Base-by-base conservation (phyloP, 202 grass and related monocot genomes). In the Carex arenaria region DNA sequence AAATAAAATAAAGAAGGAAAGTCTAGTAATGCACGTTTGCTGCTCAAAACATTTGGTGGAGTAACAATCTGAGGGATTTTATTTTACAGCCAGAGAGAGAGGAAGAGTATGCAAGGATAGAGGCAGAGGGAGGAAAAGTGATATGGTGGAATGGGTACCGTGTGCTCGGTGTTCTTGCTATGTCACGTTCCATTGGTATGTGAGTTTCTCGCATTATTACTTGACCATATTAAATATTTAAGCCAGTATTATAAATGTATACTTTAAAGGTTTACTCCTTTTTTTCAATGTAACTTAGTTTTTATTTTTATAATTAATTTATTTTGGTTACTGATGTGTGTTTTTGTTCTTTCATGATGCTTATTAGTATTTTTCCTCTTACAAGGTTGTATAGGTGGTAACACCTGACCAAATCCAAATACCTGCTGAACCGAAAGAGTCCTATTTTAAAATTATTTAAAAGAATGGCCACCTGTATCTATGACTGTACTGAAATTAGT, bases 141-240 rank as follows among this genome's bases (percentile, higher is more conserved):
- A 97, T 97, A 67, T 89, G 87, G 22, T 97, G 94, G 94, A 94
- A 97, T 70, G 94, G 94, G 6, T 92, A 94, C 34, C 88, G 94
- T 64, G 94, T 97, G 26, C 85, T 94, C 0, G 94, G 94, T 71
- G 94, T 97, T 86, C 94, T 97, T 67, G 94, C 94, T 60, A 97
- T 94, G 94, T 97, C 94, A 18, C 82, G 94, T 19, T 97, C 94
- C 8, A 94, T 97, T 11, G 94, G 94, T 97, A 87, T 1, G 4
- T 56, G 28, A 78, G 14, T 59, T 57, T 18, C 30, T 38, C 30
- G 4, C 55, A 61, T 47, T 42, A 14, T 70, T 19, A 70, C 7
- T 70, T 43, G 7, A 18, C 3, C 17, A 70, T 18, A 45, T 10
- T 63, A 28, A 38, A 71, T 47, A 8, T 71, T 67, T 47, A 45